Base-by-base conservation (phyloP, 768 basidiomycete species). In the Galerina sulciceps region DNA sequence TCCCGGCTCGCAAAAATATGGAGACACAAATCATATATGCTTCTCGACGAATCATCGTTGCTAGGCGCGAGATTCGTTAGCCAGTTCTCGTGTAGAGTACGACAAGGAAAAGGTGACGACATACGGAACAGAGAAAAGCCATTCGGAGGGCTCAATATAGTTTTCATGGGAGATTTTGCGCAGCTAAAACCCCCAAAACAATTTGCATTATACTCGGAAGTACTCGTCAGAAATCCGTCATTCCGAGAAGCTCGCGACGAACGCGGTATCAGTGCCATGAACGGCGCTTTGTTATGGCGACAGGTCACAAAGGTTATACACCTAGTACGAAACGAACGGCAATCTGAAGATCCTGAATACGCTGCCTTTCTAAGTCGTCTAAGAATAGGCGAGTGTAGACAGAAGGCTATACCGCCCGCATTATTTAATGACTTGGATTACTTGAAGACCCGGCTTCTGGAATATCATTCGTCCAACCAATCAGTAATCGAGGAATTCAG, bases 21-120 rank as follows among this genome's bases (percentile, higher is more conserved):
- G 63, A 52, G 38, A 42, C 13, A 40, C n/a, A 47, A 61, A 4
- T 11, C 34, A 11, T 58, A 41, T 26, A 47, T 64, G 13, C 49
- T 64, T 35, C 35, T 64, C 1, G 61, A 65, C 37, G 59, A 63
- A 35, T 23, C 63, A 2, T 65, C 65, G 4, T 61, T 65, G 61
- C 10, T 65, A 0, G 58, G 65, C 2, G 42, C 55, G 2, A 2
- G 2, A 1, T 60, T 63, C 26, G 20, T 63, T 3, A 60, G 43
- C 22, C 14, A 20, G 31, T 6, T 61, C 13, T 64, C 63, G 0
- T 40, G 6, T 6, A 47, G 55, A 35, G 47, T 65, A 0, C 9
- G 44, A 8, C 46, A 52, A 14, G 61, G 55, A 0, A 57, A 61
- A 36, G 58, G 59, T 6, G 52, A 63, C 22, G 43, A 57, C 10